Conservation (phyloP, 1,139 yeast genomes). For the Hemisphaericaspora lyxosophila region DNA sequence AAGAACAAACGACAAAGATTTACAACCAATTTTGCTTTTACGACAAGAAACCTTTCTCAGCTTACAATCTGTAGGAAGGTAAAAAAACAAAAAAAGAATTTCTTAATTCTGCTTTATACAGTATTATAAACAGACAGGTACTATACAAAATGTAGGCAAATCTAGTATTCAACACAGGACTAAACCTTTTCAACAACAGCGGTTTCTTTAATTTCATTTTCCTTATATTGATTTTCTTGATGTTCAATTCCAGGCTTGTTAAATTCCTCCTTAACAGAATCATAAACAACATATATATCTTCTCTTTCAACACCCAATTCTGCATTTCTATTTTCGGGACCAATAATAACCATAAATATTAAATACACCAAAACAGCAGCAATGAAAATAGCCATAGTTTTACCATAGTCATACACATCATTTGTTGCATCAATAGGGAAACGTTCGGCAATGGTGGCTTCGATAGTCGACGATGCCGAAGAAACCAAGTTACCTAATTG, state of each 20-base stretch:
- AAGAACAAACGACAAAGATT: too few species aligned
- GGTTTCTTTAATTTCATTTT: neutral
- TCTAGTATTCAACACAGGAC: too few species aligned
- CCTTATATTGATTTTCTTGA: neutral
- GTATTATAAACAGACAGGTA: too few species aligned
- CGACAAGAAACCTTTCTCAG: too few species aligned
- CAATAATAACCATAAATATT: conserved; percentile 57
- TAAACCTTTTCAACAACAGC: too few species aligned
- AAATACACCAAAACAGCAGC: conserved; percentile 69
- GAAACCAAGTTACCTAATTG: conserved; percentile 85
- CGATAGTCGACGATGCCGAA: conserved; percentile 82
- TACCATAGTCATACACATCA: conserved; percentile 29
- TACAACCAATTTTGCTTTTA: too few species aligned
- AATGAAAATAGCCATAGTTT: conserved; percentile 79
- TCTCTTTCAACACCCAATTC: conserved; percentile 28
- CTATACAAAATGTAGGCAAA: too few species aligned
- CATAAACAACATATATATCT: conserved; percentile 13
- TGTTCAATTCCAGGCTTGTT: neutral
- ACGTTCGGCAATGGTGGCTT: conserved; percentile 66
- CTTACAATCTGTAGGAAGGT: too few species aligned
- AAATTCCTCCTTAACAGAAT: neutral
- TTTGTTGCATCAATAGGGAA: conserved; percentile 46
- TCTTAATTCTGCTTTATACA: too few species aligned
- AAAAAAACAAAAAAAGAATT: too few species aligned
- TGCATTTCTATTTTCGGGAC: conserved; percentile 68